A percentile compares a stretch with the other conserved stretches of the same genome.
These are phyloP conservation scores for Globisporangium polare DNA, from an alignment of 352 stramenopile genomes.

Conservation along the genomic window DNA sequence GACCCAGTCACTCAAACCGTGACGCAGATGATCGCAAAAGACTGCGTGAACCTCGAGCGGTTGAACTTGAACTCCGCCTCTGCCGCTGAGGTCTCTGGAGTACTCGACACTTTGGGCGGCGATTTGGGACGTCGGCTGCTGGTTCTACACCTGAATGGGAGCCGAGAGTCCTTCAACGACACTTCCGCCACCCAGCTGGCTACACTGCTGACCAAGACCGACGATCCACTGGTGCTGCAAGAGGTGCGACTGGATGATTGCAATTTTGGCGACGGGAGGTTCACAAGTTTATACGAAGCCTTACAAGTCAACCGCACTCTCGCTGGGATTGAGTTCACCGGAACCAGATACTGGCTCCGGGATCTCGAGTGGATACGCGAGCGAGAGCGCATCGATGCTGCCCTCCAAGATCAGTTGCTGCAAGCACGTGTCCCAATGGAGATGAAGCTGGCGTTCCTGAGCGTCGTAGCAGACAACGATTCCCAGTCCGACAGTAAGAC, in stretches of 20 bases:
- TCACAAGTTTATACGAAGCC: background rate
- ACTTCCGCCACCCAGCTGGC: background rate
- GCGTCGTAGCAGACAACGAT: background rate
- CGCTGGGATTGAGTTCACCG: background rate
- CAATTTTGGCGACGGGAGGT: too few species aligned
- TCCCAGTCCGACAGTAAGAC: background rate
- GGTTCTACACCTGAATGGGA: background rate
- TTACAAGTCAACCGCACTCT: background rate
- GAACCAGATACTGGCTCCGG: background rate
- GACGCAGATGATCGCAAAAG: background rate
- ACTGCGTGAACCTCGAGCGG: background rate
- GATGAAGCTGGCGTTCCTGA: background rate
- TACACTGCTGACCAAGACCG: background rate
- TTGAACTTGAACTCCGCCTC: background rate
- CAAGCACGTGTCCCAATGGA: background rate
- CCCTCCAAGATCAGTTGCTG: background rate
- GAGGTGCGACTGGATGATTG: background rate
- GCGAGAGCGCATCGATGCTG: background rate
- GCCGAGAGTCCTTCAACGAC: background rate
- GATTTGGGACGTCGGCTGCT: background rate
- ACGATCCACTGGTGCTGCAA: background rate
- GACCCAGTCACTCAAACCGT: background rate
- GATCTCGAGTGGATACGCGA: too few species aligned
- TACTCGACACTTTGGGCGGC: background rate
- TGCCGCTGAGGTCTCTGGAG: background rate